These are phyloP conservation scores for Larix kaempferi DNA, from an alignment of 75 land plant species.

Conservation along the genomic window DNA sequence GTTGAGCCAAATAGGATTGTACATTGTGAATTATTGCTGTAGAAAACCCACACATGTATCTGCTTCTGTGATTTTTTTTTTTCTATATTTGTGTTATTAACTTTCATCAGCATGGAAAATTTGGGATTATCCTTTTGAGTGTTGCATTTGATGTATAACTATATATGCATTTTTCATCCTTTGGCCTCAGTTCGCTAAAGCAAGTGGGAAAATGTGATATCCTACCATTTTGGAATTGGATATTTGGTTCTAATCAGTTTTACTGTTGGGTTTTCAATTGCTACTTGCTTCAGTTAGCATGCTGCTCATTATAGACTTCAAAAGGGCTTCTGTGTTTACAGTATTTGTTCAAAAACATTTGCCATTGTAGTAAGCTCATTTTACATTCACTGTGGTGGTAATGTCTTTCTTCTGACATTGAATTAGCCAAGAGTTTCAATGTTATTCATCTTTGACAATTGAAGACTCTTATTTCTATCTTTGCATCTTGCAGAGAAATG, in stretches of 20 bases:
- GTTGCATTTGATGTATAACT: background rate
- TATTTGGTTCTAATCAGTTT: background rate
- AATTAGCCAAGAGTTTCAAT: background rate
- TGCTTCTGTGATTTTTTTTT: no score
- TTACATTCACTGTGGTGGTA: background rate
- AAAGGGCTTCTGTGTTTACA: no score
- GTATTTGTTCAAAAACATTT: background rate
- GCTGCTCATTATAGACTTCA: no score
- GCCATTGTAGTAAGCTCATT: background rate
- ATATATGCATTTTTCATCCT: background rate
- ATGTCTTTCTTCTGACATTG: background rate
- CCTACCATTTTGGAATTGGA: no score
- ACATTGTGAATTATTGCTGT: background rate
- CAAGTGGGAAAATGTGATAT: background rate
- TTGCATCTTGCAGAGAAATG: constrained; percentile 52
- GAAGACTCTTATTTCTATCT: background rate
- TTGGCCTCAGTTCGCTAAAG: no score
- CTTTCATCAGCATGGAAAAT: no score
- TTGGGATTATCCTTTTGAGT: no score
- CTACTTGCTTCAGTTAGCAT: background rate
- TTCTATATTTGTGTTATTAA: no score
- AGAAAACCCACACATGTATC: background rate
- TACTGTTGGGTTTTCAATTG: background rate
- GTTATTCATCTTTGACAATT: background rate
- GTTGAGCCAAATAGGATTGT: background rate